Evolutionary conservation across 2,329 filamentous ascomycete genomes (phyloP).

Genomic region (Achaetomium macrosporum): DNA sequence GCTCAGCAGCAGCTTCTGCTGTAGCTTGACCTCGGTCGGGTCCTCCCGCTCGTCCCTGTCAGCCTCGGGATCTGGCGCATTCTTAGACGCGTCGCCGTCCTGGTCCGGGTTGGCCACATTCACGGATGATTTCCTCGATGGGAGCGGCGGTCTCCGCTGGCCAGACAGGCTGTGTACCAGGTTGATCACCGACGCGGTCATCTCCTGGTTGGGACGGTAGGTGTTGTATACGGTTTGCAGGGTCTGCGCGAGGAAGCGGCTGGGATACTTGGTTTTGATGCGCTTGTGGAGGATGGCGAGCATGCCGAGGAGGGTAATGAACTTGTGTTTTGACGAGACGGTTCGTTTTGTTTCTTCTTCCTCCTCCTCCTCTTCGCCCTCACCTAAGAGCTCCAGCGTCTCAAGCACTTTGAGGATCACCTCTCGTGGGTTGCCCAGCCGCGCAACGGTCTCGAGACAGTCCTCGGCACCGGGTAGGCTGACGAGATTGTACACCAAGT

Average conservation of each 20-base stretch:
- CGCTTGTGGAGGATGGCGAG: slow-evolving; percentile 66
- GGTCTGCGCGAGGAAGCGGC: slow-evolving; percentile 71
- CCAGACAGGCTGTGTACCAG: slow-evolving; percentile 65
- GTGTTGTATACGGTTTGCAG: slow-evolving; percentile 64
- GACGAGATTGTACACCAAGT: slow-evolving; percentile 70
- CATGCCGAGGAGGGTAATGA: slow-evolving; percentile 65
- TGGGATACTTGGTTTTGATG: slow-evolving; percentile 72
- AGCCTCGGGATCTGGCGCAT: slow-evolving; percentile 58
- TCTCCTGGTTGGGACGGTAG: slow-evolving; percentile 60
- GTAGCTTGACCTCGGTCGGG: slow-evolving; percentile 54
- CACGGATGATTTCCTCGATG: slow-evolving; percentile 53
- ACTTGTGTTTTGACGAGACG: slow-evolving; percentile 40
- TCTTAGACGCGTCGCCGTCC: slow-evolving; percentile 48
- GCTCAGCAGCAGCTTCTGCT: slow-evolving; percentile 61
- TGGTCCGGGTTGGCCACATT: slow-evolving; percentile 49
- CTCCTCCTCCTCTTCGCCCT: slow-evolving; percentile 28
- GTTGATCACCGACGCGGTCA: slow-evolving; percentile 64
- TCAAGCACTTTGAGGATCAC: slow-evolving; percentile 77
- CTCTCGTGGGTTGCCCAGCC: slow-evolving; percentile 73
- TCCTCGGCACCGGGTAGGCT: slow-evolving; percentile 60
- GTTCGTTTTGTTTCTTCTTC: slow-evolving; percentile 7
- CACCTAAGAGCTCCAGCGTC: slow-evolving; percentile 54
- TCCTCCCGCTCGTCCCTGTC: slow-evolving; percentile 48
- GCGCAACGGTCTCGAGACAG: slow-evolving; percentile 68
- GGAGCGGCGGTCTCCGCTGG: slow-evolving; percentile 58